Conservation (phyloP, 2,329 filamentous ascomycete species). For the Pseudogymnoascus sp. region DNA sequence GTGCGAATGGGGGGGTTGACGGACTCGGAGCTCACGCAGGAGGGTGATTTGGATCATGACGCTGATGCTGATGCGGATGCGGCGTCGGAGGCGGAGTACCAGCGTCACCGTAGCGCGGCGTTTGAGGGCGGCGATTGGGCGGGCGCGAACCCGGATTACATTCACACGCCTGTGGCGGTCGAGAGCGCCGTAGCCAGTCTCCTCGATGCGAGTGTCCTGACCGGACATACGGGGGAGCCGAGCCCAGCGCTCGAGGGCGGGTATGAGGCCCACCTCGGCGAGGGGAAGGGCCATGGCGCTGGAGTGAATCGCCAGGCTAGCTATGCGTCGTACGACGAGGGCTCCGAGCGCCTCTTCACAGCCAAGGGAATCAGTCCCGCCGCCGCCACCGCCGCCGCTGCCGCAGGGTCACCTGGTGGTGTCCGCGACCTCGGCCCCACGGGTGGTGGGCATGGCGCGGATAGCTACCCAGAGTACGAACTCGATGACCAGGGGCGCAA, state of each 20-base stretch:
- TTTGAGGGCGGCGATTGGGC: conserved; percentile 49
- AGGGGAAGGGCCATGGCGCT: not conserved
- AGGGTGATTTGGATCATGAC: not conserved
- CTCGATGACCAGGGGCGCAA: conserved; percentile 27
- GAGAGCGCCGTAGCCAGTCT: conserved; percentile 89
- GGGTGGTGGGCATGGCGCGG: not conserved
- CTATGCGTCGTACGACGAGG: conserved; percentile 27
- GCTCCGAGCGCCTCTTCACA: conserved; percentile 27
- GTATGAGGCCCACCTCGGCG: conserved; percentile 16
- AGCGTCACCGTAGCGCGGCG: conserved; percentile 38
- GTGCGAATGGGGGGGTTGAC: conserved; percentile 27
- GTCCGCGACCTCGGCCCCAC: not conserved
- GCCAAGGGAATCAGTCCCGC: conserved; percentile 33
- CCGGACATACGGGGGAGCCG: conserved; percentile 41
- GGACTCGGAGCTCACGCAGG: conserved; percentile 38
- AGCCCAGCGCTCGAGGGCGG: conserved; percentile 34
- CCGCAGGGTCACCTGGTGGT: no score
- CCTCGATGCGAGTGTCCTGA: conserved; percentile 68
- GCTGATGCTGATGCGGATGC: conserved; percentile 17
- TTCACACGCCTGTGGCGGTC: conserved; percentile 63
- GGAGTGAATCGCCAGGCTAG: conserved; percentile 24
- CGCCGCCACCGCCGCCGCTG: not conserved
- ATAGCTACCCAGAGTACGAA: conserved; percentile 24
- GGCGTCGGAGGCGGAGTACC: conserved; percentile 28
- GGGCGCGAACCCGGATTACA: conserved; percentile 48